Base-by-base conservation (phyloP, 73 alveolate genomes). In the Paramecium tetraurelia region DNA sequence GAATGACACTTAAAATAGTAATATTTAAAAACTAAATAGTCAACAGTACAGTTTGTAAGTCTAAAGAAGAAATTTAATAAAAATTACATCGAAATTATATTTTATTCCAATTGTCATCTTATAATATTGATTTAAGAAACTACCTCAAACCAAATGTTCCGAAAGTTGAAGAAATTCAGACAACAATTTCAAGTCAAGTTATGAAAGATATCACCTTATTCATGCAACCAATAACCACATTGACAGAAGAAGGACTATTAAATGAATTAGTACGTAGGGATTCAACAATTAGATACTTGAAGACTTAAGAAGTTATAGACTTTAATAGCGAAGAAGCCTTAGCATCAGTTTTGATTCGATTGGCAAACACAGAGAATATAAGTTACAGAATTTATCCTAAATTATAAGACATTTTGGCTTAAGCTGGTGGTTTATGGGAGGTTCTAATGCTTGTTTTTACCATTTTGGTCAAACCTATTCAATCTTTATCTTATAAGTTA, bases 361-460 rank as follows among this genome's bases (percentile, higher is more conserved):
- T 72, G 24, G 59, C 57, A 12, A 22, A 72, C 21, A 33, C 57
- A 4, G 86, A 72, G 16, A 80, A 43, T 14, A 22, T 41, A 21
- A 80, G 57, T 80, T 27, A 80, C 5, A 80, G 75, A 80, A 80
- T 48, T 10, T 80, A 80, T 41, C 43, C 70, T 31, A 80, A 80
- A n/a, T n/a, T 80, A n/a, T 22, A 40, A 20, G 72, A 43, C 24
- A 48, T 80, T 12, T 46, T 80, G 10, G 90, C 76, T 44, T 48
- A 80, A 21, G 57, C 57, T 6, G 90, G 90, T 16, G 90, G 90
- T 41, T 80, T 80, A 43, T 80, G 90, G 90, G 57, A 80, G 21
- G 7, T 27, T 48, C 31, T 40, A 5, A 24, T 80, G 57, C 53
- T 31, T n/a, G 22, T 80, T 44, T 44, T 44, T 80, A 41, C 48